phyloP scores from a whole-genome alignment of 306 rosid genomes.

The Sicyos baderoa region DNA sequence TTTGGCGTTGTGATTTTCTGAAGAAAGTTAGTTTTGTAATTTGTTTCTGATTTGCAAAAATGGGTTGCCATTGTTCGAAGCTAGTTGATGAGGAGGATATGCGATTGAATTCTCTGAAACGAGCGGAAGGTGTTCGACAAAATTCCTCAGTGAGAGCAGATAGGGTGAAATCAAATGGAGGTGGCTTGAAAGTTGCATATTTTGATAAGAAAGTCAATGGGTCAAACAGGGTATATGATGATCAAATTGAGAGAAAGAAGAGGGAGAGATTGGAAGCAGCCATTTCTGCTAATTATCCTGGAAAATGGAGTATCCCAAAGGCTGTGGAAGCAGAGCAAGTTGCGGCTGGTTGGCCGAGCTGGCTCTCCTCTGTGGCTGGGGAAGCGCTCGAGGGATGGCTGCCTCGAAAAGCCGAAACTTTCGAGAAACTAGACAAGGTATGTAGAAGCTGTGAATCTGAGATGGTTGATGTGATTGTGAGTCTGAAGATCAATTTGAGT shows the following conservation, averaged over 20 bases:
- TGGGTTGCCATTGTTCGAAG: conserved; percentile 67
- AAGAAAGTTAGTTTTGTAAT: conserved; percentile 18
- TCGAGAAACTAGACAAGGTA: conserved; percentile 68
- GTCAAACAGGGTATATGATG: conserved; percentile 35
- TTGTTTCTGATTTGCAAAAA: conserved; percentile 20
- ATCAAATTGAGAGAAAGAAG: conserved; percentile 39
- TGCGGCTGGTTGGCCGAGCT: conserved; percentile 94
- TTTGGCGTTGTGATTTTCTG: conserved; percentile 27
- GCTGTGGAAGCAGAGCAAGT: conserved; percentile 65
- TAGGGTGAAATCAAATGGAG: conserved; percentile 30
- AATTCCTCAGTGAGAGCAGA: conserved; percentile 13
- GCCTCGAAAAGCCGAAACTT: conserved; percentile 67
- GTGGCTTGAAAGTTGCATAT: conserved; percentile 34
- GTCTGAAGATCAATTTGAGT: not conserved
- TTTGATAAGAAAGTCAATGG: conserved; percentile 43
- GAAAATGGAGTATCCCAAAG: conserved; percentile 54
- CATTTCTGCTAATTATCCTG: conserved; percentile 33
- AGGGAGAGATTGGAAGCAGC: conserved; percentile 32
- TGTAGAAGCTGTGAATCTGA: conserved; percentile 17
- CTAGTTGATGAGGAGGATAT: conserved; percentile 45
- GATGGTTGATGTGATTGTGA: not conserved
- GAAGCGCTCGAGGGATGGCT: conserved; percentile 86
- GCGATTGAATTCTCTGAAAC: conserved; percentile 48
- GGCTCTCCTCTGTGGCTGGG: conserved; percentile 81
- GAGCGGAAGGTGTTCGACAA: conserved; percentile 9